phyloP scores from a whole-genome alignment of 768 basidiomycete species.

The Agrocybe pediades region DNA sequence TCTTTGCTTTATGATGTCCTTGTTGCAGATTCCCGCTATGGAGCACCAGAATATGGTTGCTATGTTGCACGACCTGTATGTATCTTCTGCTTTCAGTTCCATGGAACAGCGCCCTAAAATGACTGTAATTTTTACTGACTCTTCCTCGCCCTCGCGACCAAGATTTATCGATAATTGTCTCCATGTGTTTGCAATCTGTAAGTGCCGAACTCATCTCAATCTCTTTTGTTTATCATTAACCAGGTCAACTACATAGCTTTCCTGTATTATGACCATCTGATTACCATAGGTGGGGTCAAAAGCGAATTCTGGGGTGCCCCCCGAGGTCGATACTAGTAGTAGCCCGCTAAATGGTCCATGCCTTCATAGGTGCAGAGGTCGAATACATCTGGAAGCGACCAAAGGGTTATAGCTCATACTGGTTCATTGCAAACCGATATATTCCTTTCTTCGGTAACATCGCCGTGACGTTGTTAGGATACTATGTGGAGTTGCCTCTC shows the following conservation, averaged over 20 bases:
- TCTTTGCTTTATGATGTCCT: no score
- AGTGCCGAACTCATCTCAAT: not conserved
- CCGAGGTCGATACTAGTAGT: not conserved
- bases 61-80: no score
- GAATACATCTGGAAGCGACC: constrained; percentile 1
- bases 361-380: not conserved
- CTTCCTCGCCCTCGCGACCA: no score
- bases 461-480: not conserved
- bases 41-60: no score
- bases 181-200: not conserved
- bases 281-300: not conserved
- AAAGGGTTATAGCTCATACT: not conserved
- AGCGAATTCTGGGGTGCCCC: no score
- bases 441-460: not conserved
- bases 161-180: not conserved
- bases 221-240: not conserved
- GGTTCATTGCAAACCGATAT: constrained; percentile 1
- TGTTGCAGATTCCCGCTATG: no score
- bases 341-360: not conserved
- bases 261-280: not conserved
- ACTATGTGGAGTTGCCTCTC: not conserved
- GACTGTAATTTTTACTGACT: no score
- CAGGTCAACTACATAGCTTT: not conserved
- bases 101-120: no score
- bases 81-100: no score